Conservation (phyloP, 1,284 basidiomycete genomes). For the Phlebopus sp. region DNA sequence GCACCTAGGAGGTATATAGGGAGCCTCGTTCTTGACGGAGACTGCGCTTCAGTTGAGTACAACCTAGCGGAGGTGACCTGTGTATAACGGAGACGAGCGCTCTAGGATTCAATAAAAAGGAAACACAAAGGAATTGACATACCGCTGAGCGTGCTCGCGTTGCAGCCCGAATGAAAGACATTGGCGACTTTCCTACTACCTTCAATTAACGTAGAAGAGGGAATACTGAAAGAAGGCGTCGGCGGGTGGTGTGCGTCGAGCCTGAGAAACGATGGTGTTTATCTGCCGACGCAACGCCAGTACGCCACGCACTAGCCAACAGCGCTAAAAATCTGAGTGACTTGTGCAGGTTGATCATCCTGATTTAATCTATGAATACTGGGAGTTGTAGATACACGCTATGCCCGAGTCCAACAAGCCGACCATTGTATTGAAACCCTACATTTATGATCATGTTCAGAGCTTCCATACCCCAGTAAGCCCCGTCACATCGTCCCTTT, state of each 20-base stretch:
- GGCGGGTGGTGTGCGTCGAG: slow-evolving; percentile 6
- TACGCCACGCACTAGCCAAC: too few relatives aligned
- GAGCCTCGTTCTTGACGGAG: slow-evolving; percentile 45
- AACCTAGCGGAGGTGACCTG: slow-evolving; percentile 36
- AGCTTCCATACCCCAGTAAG: slow-evolving; percentile 49
- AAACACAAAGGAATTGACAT: not conserved
- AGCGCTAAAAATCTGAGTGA: too few relatives aligned
- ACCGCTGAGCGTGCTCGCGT: slow-evolving; percentile 41
- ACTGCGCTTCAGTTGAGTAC: slow-evolving; percentile 45
- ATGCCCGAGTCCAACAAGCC: too few relatives aligned
- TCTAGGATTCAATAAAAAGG: not conserved
- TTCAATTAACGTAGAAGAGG: not conserved
- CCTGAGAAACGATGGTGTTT: slow-evolving; percentile 24
- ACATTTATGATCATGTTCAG: too few relatives aligned
- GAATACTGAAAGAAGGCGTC: not conserved
- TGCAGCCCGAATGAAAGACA: slow-evolving; percentile 46
- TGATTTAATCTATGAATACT: too few relatives aligned
- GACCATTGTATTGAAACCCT: too few relatives aligned
- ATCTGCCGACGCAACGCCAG: too few relatives aligned
- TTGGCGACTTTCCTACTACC: slow-evolving; percentile 16
- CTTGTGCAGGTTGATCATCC: too few relatives aligned
- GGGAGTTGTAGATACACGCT: too few relatives aligned
- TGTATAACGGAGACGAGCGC: slow-evolving; percentile 1
- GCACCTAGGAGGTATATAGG: slow-evolving; percentile 49
- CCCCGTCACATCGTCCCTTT: slow-evolving; percentile 48